Evolutionary conservation across 192 early-diverging fungal genomes (phyloP), one percentile per base, ranked within the genome.

Genomic region (Geranomyces michiganensis): DNA sequence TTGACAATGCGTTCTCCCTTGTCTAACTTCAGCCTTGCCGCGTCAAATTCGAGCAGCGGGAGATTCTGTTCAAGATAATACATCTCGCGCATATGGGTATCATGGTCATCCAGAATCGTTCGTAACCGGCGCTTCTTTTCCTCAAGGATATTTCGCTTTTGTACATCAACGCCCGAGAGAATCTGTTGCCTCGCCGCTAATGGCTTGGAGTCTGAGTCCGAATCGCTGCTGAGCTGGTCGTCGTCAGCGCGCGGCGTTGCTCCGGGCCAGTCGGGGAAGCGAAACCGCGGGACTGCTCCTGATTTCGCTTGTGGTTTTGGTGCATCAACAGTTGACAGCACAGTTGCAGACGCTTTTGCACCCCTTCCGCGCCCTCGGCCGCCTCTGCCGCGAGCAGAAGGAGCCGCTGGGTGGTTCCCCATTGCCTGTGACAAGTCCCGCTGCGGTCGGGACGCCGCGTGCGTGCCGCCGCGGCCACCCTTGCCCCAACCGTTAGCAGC

Each of bases 11-110:
- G 77, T 45, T 87, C 85, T 55, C 82, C 82, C 31, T 85, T 85
- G 62, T 85, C 81, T 2, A 69, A 47, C 31, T 81, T 82, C 53
- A 79, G 63, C 62, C 74, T 82, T 45, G 77, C 74, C 1, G 86
- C 84, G 44, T 87, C 84, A 56, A 83, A 88, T 1, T 74, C 78
- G 29, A 88, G 32, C 65, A 82, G 75, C 10, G 77, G 78, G 33
- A 79, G 75, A 68, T 79, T 81, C 3, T 79, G 67, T 69, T 89
- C 87, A 45, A 89, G 64, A 70, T 86, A 83, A 46, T 82, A 88
- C 10, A 88, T 65, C 70, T 90, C 86, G 31, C 83, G 75, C n/a
- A 82, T 76, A n/a, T 77, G 41, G 30, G 71, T 68, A 45, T 89
- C 87, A 65, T 89, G 85, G 41, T 71, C 69, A 41, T 84, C 79